Evolutionary conservation across 495 filamentous ascomycete genomes (phyloP).

Genomic region (Penicillium crystallinum): DNA sequence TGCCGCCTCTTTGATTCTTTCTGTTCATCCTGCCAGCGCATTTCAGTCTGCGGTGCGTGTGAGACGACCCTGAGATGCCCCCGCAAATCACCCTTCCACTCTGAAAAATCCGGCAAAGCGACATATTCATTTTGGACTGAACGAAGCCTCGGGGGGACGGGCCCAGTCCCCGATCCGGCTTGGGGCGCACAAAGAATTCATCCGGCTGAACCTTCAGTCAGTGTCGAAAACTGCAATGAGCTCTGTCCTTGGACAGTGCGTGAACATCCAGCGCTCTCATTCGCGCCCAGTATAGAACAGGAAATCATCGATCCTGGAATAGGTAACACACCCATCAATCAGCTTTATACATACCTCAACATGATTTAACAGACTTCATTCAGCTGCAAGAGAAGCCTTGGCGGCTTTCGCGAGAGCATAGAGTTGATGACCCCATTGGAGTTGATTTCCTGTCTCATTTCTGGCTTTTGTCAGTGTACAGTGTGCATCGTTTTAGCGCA

Average conservation of each 20-base stretch:
- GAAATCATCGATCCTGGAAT: conserved; percentile 36
- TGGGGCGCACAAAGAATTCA: conserved; percentile 41
- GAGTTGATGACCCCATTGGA: neutral
- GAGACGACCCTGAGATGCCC: conserved; percentile 35
- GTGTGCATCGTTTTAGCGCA: neutral
- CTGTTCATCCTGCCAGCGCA: conserved; percentile 38
- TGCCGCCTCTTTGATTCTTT: conserved; percentile 36
- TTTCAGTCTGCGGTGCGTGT: conserved; percentile 38
- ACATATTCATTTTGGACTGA: conserved; percentile 41
- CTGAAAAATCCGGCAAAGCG: conserved; percentile 20
- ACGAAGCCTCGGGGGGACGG: conserved; percentile 33
- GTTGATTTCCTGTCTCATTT: neutral
- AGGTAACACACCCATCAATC: conserved; percentile 32
- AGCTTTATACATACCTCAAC: conserved; percentile 36
- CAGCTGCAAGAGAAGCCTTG: neutral
- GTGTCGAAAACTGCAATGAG: conserved; percentile 40
- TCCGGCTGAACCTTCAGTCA: conserved; percentile 33
- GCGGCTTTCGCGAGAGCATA: conserved; percentile 3
- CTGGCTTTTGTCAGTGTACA: conserved; percentile 1
- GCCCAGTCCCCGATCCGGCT: conserved; percentile 24
- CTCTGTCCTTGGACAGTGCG: conserved; percentile 43
- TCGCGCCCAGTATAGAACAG: conserved; percentile 33
- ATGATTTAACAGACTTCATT: conserved; percentile 24
- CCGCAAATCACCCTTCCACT: conserved; percentile 30
- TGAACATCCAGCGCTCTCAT: conserved; percentile 34